Evolutionary conservation across 495 filamentous ascomycete genomes (phyloP).

Genomic region (Hypoxylon fuscum): DNA sequence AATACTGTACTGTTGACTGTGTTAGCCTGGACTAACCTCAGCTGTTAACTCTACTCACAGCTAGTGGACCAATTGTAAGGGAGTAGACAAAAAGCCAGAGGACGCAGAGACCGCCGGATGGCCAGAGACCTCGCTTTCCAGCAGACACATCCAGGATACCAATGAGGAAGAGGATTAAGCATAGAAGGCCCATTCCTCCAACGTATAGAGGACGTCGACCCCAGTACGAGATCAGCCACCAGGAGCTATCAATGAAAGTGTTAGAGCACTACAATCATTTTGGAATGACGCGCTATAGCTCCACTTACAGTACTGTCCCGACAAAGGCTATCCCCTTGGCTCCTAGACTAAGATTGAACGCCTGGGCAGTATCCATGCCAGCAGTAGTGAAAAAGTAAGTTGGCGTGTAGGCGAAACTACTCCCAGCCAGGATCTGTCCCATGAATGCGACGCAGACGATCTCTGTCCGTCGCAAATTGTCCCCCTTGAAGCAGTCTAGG

Average conservation of each 20-base stretch:
- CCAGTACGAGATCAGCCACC: conserved; percentile 55
- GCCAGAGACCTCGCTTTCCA: conserved; percentile 34
- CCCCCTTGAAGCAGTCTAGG: conserved; percentile 70
- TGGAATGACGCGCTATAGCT: conserved; percentile 43
- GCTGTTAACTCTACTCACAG: conserved; percentile 39
- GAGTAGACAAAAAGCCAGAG: conserved; percentile 54
- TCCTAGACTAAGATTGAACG: conserved; percentile 55
- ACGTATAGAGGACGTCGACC: conserved; percentile 61
- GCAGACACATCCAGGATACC: conserved; percentile 42
- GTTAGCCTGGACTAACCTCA: conserved; percentile 36
- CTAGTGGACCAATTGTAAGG: conserved; percentile 54
- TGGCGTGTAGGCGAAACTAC: conserved; percentile 71
- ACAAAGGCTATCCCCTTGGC: conserved; percentile 55
- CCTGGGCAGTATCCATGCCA: conserved; percentile 59
- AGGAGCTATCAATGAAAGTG: conserved; percentile 48
- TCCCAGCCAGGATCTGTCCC: conserved; percentile 73
- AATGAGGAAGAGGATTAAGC: conserved; percentile 47
- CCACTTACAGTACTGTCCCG: conserved; percentile 50
- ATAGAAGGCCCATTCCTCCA: conserved; percentile 48
- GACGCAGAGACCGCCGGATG: conserved; percentile 50
- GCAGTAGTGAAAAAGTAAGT: conserved; percentile 74
- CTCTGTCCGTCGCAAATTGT: conserved; percentile 70
- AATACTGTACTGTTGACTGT: conserved; percentile 53
- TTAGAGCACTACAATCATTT: conserved; percentile 26
- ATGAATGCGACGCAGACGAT: conserved; percentile 70